Conservation (phyloP, 768 basidiomycete species). For the Myochromella boudieri region DNA sequence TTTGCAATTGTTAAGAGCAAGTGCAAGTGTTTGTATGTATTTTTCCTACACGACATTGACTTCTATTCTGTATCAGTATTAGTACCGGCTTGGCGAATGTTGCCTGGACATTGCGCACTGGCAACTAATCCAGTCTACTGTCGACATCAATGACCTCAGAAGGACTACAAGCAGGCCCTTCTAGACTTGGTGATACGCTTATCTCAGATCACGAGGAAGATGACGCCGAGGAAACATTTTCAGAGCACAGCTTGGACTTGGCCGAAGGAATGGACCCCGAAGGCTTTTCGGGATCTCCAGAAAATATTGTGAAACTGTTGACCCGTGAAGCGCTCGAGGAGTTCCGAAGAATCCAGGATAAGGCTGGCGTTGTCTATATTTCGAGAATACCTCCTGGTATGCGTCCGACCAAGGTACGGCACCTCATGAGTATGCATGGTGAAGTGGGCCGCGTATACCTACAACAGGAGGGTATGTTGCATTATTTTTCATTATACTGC, state of each 20-base stretch:
- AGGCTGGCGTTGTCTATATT: conserved; percentile 89
- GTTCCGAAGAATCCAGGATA: conserved; percentile 71
- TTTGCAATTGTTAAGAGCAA: too few species aligned
- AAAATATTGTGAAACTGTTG: conserved; percentile 69
- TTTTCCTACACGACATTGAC: too few species aligned
- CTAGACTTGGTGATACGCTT: background rate
- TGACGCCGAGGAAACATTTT: conserved; percentile 20
- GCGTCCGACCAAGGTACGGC: conserved; percentile 94
- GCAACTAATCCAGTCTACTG: too few species aligned
- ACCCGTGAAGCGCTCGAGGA: conserved; percentile 73
- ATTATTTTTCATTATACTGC: background rate
- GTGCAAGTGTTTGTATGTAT: too few species aligned
- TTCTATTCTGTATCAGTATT: too few species aligned
- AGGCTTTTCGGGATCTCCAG: conserved; percentile 56
- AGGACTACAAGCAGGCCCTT: conserved; percentile 18
- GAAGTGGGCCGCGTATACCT: conserved; percentile 92
- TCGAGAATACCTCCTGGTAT: conserved; percentile 97
- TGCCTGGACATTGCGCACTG: too few species aligned
- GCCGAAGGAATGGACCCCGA: conserved; percentile 55
- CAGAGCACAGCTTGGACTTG: conserved; percentile 24
- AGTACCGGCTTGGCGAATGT: too few species aligned
- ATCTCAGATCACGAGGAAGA: conserved; percentile 20
- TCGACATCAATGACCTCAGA: too few species aligned
- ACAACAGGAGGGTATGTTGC: conserved; percentile 78
- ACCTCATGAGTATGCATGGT: conserved; percentile 88